These are phyloP conservation scores for Saccharomycopsis oosterbeekiorum DNA, from an alignment of 805 yeast genomes.

Conservation along the genomic window DNA sequence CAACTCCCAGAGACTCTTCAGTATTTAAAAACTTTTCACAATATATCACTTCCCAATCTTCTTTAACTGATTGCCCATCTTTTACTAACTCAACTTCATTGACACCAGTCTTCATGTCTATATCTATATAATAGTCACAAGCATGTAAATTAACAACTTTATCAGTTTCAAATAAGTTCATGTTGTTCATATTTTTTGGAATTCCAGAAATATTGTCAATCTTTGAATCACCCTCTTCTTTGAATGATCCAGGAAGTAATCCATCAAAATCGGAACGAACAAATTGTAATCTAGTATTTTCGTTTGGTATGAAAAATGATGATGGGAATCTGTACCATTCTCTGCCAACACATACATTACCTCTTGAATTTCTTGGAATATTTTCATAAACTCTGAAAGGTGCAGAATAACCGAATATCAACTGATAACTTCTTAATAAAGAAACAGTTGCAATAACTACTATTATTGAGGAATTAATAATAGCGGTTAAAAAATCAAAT, in stretches of 20 bases:
- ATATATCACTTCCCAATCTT: constrained; percentile 38
- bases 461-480: background rate
- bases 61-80: constrained; percentile 11
- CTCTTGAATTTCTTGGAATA: constrained; percentile 26
- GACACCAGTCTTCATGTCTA: constrained; percentile 36
- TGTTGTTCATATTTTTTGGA: constrained; percentile 67
- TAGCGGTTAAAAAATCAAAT: background rate
- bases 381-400: constrained; percentile 54
- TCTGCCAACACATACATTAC: constrained; percentile 78
- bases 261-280: constrained; percentile 77
- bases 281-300: constrained; percentile 53
- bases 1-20: constrained; percentile 43
- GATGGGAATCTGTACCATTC: constrained; percentile 94
- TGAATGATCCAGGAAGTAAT: constrained; percentile 78
- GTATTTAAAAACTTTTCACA: constrained; percentile 47
- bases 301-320: constrained; percentile 63
- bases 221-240: constrained; percentile 38
- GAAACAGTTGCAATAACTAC: constrained; percentile 25
- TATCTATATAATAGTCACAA: constrained; percentile 70
- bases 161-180: constrained; percentile 52
- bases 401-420: constrained; percentile 60
- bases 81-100: constrained; percentile 32
- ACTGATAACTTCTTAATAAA: constrained; percentile 45
- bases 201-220: constrained; percentile 32
- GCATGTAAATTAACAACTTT: constrained; percentile 38